A percentile compares a stretch with the other conserved stretches of the same genome.
These are phyloP conservation scores for Lactifluus piperatus DNA, from an alignment of 768 basidiomycete genomes.

Conservation along the genomic window DNA sequence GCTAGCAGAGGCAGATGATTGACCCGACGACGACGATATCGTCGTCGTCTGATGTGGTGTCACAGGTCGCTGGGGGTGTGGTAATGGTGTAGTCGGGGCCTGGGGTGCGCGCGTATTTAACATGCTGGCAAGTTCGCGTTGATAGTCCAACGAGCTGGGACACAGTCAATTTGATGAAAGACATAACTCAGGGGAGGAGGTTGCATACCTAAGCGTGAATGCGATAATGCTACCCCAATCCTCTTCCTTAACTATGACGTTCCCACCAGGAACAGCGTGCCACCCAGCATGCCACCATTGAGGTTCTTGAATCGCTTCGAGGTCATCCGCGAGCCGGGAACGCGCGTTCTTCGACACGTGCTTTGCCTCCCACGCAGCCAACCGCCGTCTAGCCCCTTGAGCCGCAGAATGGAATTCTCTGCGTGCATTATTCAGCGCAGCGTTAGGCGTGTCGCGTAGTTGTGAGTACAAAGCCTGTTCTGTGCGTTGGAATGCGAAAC, in stretches of 20 bases:
- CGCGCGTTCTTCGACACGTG: slow-evolving; percentile 36
- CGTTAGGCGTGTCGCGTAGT: slow-evolving; percentile 37
- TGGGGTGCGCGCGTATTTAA: neutral
- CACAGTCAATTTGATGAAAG: neutral
- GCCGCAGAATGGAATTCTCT: slow-evolving; percentile 46
- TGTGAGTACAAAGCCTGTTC: slow-evolving; percentile 54
- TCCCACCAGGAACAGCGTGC: slow-evolving; percentile 59
- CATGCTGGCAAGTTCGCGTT: slow-evolving; percentile 32
- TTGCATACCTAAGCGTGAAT: slow-evolving; percentile 60
- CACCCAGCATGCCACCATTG: slow-evolving; percentile 56
- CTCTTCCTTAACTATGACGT: slow-evolving; percentile 56
- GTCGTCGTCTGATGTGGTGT: slow-evolving; percentile 11
- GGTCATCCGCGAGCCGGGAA: slow-evolving; percentile 9
- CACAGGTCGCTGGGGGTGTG: neutral
- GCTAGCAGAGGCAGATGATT: slow-evolving; percentile 23
- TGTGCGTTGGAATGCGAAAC: slow-evolving; percentile 46
- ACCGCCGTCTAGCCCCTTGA: slow-evolving; percentile 43
- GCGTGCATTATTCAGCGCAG: slow-evolving; percentile 53
- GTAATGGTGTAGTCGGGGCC: neutral
- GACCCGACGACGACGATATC: slow-evolving; percentile 18
- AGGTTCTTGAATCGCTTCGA: slow-evolving; percentile 36
- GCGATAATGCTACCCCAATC: slow-evolving; percentile 78
- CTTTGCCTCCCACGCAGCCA: slow-evolving; percentile 58
- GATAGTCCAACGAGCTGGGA: slow-evolving; percentile 52
- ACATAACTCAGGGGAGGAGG: neutral